These are phyloP conservation scores for Malus asiatica DNA, from an alignment of 306 rosid genomes.

Conservation along the genomic window DNA sequence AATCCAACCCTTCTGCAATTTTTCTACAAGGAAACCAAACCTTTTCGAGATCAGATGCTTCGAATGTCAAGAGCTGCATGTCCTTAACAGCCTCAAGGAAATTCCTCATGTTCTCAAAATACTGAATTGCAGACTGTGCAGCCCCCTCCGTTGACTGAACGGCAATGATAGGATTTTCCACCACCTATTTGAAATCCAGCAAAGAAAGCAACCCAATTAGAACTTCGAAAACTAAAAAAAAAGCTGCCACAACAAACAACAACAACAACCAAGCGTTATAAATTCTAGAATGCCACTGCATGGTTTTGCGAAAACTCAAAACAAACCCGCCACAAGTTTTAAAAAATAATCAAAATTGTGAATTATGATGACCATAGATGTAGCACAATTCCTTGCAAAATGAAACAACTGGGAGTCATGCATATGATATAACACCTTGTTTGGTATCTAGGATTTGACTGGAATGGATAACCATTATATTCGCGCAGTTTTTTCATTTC, in stretches of 20 bases:
- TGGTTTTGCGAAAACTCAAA: background rate
- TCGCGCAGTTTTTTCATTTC: too few relatives aligned
- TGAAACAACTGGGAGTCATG: background rate
- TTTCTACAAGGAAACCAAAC: conserved; percentile 13
- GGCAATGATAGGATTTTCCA: conserved; percentile 54
- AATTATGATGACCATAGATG: background rate
- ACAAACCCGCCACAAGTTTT: background rate
- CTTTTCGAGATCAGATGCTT: conserved; percentile 96
- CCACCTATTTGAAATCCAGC: conserved; percentile 46
- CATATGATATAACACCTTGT: background rate
- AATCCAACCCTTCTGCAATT: background rate
- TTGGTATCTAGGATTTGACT: background rate
- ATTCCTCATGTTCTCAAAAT: conserved; percentile 91
- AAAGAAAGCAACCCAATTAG: background rate
- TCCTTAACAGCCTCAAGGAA: conserved; percentile 81
- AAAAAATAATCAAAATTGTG: background rate
- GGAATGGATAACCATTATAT: too few relatives aligned
- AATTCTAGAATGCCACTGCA: too few relatives aligned
- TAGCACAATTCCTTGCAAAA: background rate
- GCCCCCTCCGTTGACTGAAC: conserved; percentile 75
- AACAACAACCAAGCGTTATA: too few relatives aligned
- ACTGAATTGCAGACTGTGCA: conserved; percentile 93
- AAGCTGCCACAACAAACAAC: too few relatives aligned
- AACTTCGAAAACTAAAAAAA: background rate
- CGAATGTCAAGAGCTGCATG: conserved; percentile 87